Base-by-base conservation (phyloP, 345 rosid species). In the Brassica incana region DNA sequence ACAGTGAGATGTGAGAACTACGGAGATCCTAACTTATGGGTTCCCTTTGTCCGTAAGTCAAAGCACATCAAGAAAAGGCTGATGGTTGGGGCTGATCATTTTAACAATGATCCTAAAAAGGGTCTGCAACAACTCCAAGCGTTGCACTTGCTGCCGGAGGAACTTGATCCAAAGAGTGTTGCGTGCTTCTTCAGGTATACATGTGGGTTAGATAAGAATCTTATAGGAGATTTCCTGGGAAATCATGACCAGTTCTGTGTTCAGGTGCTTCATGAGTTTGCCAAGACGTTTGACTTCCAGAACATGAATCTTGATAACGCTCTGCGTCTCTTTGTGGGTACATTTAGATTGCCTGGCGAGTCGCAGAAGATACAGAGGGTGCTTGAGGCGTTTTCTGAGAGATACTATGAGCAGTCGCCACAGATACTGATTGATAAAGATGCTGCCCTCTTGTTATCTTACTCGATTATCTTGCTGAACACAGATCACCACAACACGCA, bases 321-420 rank as follows among this genome's bases (percentile, higher is more conserved):
- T 3, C 78, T 91, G 86, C 89, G 97, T 69, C 85, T 91, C 33
- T 89, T 91, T 78, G 81, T 91, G 65, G 97, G 89, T 65, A 88
- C 93, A 35, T 91, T 91, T 78, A 86, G 91, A 72, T 80, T 91
- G 82, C 92, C 97, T 69, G 97, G 93, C 1, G 97, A 91, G 82
- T 86, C 93, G 25, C 97, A 91, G 85, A 91, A 91, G 85, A 91
- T 91, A 78, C 89, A 89, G 71, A 85, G 97, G 81, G 92, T 89
- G 69, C 90, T 91, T 36, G 97, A 89, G 81, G 97, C 97, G 20
- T 91, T 91, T 85, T 83, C 93, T 75, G 93, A 89, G 81, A 83
- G 92, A 84, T 91, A 89, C 77, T 89, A 91, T 84, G 91, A 91
- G 86, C 97, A 91, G 78, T 88, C 90, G 52, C 88, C 90, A 65